Evolutionary conservation across 1,284 basidiomycete genomes (phyloP).

Genomic region (Tetrapyrgos nigripes): DNA sequence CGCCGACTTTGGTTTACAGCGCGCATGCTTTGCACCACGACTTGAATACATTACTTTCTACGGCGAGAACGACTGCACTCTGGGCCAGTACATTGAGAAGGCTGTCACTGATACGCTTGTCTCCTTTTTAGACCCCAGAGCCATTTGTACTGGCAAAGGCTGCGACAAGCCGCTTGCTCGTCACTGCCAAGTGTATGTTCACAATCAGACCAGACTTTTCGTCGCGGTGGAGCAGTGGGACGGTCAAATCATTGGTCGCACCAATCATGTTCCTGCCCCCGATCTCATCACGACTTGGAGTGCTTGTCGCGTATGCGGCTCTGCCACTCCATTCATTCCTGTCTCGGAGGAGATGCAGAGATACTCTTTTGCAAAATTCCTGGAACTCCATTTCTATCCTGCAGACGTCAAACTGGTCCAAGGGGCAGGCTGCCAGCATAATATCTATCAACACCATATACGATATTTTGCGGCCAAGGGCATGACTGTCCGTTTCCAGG

Average conservation of each 20-base stretch:
- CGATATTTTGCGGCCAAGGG: constrained; percentile 89
- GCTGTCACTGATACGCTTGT: constrained; percentile 74
- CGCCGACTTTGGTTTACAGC: constrained; percentile 65
- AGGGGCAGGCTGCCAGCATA: constrained; percentile 89
- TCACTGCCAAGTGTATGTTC: constrained; percentile 90
- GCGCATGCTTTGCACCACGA: constrained; percentile 74
- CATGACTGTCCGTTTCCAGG: constrained; percentile 91
- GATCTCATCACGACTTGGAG: constrained; percentile 93
- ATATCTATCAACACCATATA: constrained; percentile 93
- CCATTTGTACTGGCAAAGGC: constrained; percentile 81
- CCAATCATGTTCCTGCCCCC: constrained; percentile 57
- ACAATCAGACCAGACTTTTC: constrained; percentile 85
- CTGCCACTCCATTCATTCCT: constrained; percentile 86
- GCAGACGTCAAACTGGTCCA: constrained; percentile 83
- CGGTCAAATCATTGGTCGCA: constrained; percentile 68
- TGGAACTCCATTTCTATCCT: constrained; percentile 93
- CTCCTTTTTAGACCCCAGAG: constrained; percentile 73
- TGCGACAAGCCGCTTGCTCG: constrained; percentile 85
- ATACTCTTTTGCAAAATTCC: constrained; percentile 93
- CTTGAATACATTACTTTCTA: constrained; percentile 89
- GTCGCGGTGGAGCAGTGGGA: constrained; percentile 91
- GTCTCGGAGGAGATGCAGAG: constrained; percentile 94
- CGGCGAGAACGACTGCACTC: constrained; percentile 89
- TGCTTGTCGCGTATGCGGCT: constrained; percentile 84
- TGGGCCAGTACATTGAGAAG: constrained; percentile 92